These are phyloP conservation scores for Rhamnella rubrinervis DNA, from an alignment of 331 rosid species.

Conservation along the genomic window DNA sequence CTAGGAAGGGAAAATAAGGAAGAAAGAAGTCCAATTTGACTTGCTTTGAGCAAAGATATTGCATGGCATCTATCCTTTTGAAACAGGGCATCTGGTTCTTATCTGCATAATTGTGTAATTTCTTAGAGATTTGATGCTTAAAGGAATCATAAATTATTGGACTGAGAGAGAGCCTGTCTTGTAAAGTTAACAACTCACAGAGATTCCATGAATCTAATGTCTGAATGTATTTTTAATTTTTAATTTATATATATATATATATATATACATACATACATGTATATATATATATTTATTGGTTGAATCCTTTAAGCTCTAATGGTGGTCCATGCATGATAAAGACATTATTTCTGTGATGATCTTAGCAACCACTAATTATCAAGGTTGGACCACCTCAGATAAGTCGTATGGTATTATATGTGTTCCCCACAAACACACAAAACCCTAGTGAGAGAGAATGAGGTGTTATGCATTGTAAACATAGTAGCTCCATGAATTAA, in stretches of 20 bases:
- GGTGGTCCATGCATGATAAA: constrained; percentile 22
- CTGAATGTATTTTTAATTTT: constrained; percentile 22
- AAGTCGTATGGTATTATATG: constrained; percentile 22
- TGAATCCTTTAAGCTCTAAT: constrained; percentile 25
- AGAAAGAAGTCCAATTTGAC: constrained; percentile 35
- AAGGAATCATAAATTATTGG: constrained; percentile 44
- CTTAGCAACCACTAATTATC: constrained; percentile 22
- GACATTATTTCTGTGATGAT: constrained; percentile 28
- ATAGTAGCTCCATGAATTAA: constrained; percentile 19
- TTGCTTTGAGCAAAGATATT: constrained; percentile 28
- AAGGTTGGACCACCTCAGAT: constrained; percentile 29
- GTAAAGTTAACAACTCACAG: constrained; percentile 28
- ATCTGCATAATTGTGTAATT: constrained; percentile 43
- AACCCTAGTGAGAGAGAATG: constrained; percentile 15
- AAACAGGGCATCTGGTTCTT: constrained; percentile 57
- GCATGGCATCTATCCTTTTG: constrained; percentile 45
- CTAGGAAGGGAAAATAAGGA: background rate
- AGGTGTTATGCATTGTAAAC: constrained; percentile 19
- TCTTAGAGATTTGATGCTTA: constrained; percentile 49
- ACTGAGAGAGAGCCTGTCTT: constrained; percentile 23
- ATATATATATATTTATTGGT: background rate
- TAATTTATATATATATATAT: background rate
- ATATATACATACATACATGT: too few species aligned
- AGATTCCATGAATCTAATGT: constrained; percentile 46
- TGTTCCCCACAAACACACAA: constrained; percentile 35